Percentiles rank a stretch among this genome's conserved stretches.
Conservation (phyloP, 169 alveolate genomes). For the Theileria orientalis region DNA sequence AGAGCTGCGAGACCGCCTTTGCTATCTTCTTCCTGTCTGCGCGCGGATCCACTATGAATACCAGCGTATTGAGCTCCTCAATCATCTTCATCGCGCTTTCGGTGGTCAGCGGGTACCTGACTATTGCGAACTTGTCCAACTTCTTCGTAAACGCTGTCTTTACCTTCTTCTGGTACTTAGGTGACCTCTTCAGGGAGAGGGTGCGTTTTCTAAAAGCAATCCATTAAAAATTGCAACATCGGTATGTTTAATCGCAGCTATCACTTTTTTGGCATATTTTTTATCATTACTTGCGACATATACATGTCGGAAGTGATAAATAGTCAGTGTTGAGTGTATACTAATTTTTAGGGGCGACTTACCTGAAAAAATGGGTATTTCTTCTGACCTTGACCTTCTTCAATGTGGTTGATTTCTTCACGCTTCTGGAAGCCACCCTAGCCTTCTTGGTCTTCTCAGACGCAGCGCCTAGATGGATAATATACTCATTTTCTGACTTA, state of each 20-base stretch:
- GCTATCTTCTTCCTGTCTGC: slow-evolving; percentile 93
- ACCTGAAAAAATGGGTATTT: slow-evolving; percentile 65
- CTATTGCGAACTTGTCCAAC: slow-evolving; percentile 88
- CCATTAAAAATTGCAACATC: not conserved
- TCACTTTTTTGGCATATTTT: too few species aligned
- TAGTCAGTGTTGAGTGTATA: not conserved
- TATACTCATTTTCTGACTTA: not conserved
- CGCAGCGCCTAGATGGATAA: slow-evolving; percentile 22
- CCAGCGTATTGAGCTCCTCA: slow-evolving; percentile 97
- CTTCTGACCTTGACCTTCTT: slow-evolving; percentile 61
- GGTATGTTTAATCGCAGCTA: too few species aligned
- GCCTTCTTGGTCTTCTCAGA: slow-evolving; percentile 64
- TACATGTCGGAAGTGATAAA: too few species aligned
- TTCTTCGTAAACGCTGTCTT: slow-evolving; percentile 76
- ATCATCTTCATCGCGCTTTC: slow-evolving; percentile 97
- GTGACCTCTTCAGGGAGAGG: slow-evolving; percentile 82
- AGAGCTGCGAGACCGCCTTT: slow-evolving; percentile 90
- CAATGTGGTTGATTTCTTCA: slow-evolving; percentile 58
- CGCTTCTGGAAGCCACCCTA: slow-evolving; percentile 59
- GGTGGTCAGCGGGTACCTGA: slow-evolving; percentile 94
- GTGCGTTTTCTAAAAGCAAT: slow-evolving; percentile 68
- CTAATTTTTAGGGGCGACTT: not conserved
- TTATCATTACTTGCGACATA: too few species aligned
- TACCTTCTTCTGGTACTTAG: slow-evolving; percentile 81
- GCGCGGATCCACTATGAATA: slow-evolving; percentile 87